Conservation (phyloP, 306 rosid genomes). For the Vigna hirtella region DNA sequence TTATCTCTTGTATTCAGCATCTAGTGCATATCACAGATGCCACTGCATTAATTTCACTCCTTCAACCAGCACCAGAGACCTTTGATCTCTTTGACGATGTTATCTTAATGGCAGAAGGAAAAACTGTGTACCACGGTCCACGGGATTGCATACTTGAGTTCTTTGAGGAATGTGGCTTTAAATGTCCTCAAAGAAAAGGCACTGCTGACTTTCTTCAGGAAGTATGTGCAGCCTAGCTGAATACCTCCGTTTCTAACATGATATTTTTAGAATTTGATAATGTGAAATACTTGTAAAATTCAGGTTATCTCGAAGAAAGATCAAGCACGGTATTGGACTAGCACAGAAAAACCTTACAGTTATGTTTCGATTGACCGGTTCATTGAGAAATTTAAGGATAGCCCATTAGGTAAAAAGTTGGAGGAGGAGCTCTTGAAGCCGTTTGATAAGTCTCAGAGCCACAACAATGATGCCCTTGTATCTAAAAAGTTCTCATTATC, state of each 20-base stretch:
- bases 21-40: slow-evolving; percentile 60
- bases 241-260: slow-evolving; percentile 23
- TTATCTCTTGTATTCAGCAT: slow-evolving; percentile 62
- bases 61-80: slow-evolving; percentile 77
- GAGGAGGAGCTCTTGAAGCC: slow-evolving; percentile 52
- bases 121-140: slow-evolving; percentile 71
- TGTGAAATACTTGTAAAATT: slow-evolving; percentile 9
- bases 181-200: slow-evolving; percentile 62
- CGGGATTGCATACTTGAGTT: slow-evolving; percentile 48
- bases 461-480: slow-evolving; percentile 51
- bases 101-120: slow-evolving; percentile 68
- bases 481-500: slow-evolving; percentile 52
- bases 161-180: slow-evolving; percentile 60
- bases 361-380: slow-evolving; percentile 55
- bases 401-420: slow-evolving; percentile 51
- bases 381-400: slow-evolving; percentile 49
- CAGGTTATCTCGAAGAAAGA: slow-evolving; percentile 68
- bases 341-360: slow-evolving; percentile 44
- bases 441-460: slow-evolving; percentile 49
- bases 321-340: slow-evolving; percentile 65
- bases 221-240: slow-evolving; percentile 43
- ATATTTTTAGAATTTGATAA: slow-evolving; percentile 5
- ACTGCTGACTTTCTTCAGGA: slow-evolving; percentile 72
- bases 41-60: slow-evolving; percentile 68
- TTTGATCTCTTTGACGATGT: slow-evolving; percentile 73